Percentiles rank a stretch among this genome's conserved stretches.
These are phyloP conservation scores for Sungouiella blattae DNA, from an alignment of 805 yeast species.

Conservation along the genomic window DNA sequence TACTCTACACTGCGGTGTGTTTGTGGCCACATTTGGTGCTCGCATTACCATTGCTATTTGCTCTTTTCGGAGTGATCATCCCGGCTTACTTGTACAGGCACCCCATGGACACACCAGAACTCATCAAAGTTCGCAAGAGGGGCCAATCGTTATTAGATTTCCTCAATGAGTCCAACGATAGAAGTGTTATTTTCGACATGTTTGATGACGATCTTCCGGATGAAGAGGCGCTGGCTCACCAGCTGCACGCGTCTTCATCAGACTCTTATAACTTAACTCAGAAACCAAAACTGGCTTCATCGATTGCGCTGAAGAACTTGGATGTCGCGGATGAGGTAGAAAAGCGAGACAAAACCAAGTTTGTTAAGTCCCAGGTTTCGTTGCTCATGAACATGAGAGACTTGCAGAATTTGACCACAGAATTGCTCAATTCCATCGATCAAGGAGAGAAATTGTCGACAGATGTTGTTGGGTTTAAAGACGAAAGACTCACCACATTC, in stretches of 20 bases:
- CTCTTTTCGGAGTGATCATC: slow-evolving; percentile 57
- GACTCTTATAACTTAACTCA: background rate
- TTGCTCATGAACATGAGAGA: slow-evolving; percentile 65
- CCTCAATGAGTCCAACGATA: slow-evolving; percentile 27
- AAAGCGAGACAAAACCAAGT: slow-evolving; percentile 15
- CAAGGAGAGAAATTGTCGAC: slow-evolving; percentile 51
- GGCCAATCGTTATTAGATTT: slow-evolving; percentile 54
- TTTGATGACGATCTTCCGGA: slow-evolving; percentile 18
- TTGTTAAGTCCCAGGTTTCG: slow-evolving; percentile 36
- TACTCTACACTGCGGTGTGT: slow-evolving; percentile 64
- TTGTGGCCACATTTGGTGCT: slow-evolving; percentile 67
- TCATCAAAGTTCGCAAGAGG: slow-evolving; percentile 43
- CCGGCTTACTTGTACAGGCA: slow-evolving; percentile 71
- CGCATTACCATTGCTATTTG: slow-evolving; percentile 55
- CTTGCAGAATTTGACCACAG: slow-evolving; percentile 61
- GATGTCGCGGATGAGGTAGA: slow-evolving; percentile 3
- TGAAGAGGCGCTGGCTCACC: slow-evolving; percentile 7
- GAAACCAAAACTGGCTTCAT: background rate
- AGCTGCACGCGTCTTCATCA: background rate
- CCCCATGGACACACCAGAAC: slow-evolving; percentile 48
- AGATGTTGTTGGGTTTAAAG: slow-evolving; percentile 66
- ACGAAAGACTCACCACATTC: slow-evolving; percentile 64
- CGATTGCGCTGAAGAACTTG: slow-evolving; percentile 2
- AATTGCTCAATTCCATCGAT: slow-evolving; percentile 48
- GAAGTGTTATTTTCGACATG: slow-evolving; percentile 32